Conservation (phyloP, 495 filamentous ascomycete genomes). For the Penicillium egyptiacum region DNA sequence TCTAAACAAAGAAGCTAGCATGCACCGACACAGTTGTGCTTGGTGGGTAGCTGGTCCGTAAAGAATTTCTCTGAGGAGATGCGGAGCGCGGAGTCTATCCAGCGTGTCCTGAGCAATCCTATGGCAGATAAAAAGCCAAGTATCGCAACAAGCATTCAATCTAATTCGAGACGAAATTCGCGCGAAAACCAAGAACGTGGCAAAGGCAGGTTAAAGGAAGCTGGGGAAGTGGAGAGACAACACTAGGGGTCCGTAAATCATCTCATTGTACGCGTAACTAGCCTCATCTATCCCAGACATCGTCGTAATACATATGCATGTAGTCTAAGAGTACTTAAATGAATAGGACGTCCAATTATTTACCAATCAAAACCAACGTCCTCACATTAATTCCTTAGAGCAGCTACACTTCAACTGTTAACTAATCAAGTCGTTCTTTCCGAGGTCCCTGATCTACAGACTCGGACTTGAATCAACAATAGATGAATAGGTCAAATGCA, state of each 20-base stretch:
- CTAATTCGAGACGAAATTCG: not conserved
- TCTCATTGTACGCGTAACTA: constrained; percentile 5
- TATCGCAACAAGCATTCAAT: not conserved
- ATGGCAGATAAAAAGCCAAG: not conserved
- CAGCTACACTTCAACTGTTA: not conserved
- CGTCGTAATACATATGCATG: too few relatives aligned
- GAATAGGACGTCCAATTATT: not conserved
- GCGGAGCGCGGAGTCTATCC: constrained; percentile 12
- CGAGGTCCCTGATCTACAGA: not conserved
- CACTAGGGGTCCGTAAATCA: constrained; percentile 12
- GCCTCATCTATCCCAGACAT: too few relatives aligned
- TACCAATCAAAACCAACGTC: not conserved
- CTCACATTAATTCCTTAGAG: not conserved
- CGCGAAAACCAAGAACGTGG: constrained; percentile 7
- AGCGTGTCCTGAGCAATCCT: constrained; percentile 1
- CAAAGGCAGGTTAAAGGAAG: constrained; percentile 5
- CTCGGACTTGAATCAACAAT: not conserved
- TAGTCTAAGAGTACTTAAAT: too few relatives aligned
- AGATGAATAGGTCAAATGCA: constrained; percentile 12
- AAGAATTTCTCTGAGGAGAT: constrained; percentile 12
- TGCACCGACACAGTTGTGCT: not conserved
- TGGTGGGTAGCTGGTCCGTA: constrained; percentile 3
- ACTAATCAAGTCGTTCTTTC: not conserved
- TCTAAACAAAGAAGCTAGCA: not conserved
- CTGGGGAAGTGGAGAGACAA: constrained; percentile 20